A percentile compares a stretch with the other conserved stretches of the same genome.
Evolutionary conservation across 768 basidiomycete species (phyloP).

Genomic region (Cytidiella melzeri): DNA sequence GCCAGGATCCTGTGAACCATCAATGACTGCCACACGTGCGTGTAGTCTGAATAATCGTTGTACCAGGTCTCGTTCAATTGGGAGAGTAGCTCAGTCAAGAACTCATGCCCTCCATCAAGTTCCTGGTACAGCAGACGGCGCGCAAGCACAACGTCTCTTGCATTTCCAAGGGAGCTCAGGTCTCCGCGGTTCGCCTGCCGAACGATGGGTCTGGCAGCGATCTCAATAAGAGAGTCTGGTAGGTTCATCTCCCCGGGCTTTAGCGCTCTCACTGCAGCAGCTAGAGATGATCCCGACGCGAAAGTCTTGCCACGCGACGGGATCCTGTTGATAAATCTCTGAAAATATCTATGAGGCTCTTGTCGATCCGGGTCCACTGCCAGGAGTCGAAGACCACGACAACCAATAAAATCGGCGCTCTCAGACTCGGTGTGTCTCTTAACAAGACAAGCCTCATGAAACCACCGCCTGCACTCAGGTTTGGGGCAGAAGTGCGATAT

Average conservation of each 20-base stretch:
- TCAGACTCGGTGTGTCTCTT: not conserved
- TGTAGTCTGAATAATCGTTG: not conserved
- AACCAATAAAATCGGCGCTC: not conserved
- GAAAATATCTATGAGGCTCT: not conserved
- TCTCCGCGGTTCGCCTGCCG: slow-evolving; percentile 1
- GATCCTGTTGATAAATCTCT: not conserved
- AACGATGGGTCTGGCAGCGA: slow-evolving; percentile 6
- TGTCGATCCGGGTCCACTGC: slow-evolving; percentile 6
- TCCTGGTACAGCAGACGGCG: slow-evolving; percentile 6
- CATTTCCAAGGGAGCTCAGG: slow-evolving; percentile 3
- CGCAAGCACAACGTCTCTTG: slow-evolving; percentile 9
- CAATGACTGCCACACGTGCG: slow-evolving; percentile 1
- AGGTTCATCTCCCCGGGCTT: not conserved
- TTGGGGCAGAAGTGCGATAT: slow-evolving; percentile 12
- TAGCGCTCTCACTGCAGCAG: not conserved
- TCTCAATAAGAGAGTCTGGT: not conserved
- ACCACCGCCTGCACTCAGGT: slow-evolving; percentile 7
- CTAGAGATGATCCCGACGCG: not conserved
- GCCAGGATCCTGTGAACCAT: not conserved
- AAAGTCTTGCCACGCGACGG: not conserved
- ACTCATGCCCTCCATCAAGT: not conserved
- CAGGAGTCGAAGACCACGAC: slow-evolving; percentile 5
- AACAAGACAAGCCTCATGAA: slow-evolving; percentile 8
- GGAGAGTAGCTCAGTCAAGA: not conserved
- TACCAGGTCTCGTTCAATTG: not conserved